Percentiles rank a stretch among this genome's conserved stretches.
These are phyloP conservation scores for Arabidopsis thaliana DNA, from an alignment of 345 rosid species.

Conservation along the genomic window DNA sequence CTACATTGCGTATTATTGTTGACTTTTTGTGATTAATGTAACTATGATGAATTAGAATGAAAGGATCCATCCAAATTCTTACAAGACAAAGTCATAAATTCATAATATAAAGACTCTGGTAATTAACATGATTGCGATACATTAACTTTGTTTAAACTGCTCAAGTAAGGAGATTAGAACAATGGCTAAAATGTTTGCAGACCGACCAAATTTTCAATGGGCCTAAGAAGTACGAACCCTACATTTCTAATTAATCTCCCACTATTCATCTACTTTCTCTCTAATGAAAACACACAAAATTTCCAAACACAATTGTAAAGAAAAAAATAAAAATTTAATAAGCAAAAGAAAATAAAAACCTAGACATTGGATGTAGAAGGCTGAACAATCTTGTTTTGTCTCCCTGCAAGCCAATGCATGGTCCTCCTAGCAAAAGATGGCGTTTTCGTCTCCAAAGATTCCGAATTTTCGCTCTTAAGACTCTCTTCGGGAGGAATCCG, in stretches of 20 bases:
- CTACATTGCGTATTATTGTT: too few species aligned
- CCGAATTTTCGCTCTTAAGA: conserved; percentile 32
- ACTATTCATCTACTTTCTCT: conserved; percentile 20
- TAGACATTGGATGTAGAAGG: conserved; percentile 55
- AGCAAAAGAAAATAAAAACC: background rate
- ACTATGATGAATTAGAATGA: too few species aligned
- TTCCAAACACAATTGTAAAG: background rate
- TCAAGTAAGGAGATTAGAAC: too few species aligned
- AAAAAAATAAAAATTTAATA: background rate
- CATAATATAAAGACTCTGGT: too few species aligned
- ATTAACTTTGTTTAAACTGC: too few species aligned
- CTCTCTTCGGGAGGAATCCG: background rate
- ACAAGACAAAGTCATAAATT: too few species aligned
- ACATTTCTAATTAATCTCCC: conserved; percentile 9
- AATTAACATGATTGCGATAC: too few species aligned
- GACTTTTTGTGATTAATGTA: too few species aligned
- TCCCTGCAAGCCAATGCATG: conserved; percentile 81
- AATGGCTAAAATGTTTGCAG: too few species aligned
- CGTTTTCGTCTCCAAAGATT: conserved; percentile 53
- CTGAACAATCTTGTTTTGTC: conserved; percentile 83
- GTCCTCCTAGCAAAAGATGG: conserved; percentile 94
- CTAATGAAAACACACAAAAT: conserved; percentile 18
- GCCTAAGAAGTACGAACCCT: conserved; percentile 23
- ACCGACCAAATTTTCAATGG: background rate
- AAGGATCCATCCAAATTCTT: too few species aligned